These are phyloP conservation scores for Echinosophora koreensis DNA, from an alignment of 306 rosid genomes.

Conservation along the genomic window DNA sequence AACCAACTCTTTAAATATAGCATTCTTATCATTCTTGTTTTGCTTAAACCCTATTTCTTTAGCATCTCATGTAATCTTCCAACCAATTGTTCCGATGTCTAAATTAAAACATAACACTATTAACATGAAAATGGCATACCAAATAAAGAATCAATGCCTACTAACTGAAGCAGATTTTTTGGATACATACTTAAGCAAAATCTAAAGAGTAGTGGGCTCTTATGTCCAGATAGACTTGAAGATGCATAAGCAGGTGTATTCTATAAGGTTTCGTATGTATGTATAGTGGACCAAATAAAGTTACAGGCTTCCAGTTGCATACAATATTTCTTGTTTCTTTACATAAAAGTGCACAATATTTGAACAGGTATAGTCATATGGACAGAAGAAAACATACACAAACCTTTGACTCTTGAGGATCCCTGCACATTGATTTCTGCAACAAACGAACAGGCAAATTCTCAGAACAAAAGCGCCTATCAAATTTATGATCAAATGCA, in stretches of 20 bases:
- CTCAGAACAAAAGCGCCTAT: constrained; percentile 29
- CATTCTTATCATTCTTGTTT: constrained; percentile 32
- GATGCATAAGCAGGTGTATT: constrained; percentile 12
- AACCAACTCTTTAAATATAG: constrained; percentile 15
- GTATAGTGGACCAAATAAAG: constrained; percentile 18
- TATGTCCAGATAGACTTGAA: background rate
- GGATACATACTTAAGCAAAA: constrained; percentile 13
- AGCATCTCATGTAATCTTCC: constrained; percentile 21
- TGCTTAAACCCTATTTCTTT: constrained; percentile 27
- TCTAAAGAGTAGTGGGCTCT: constrained; percentile 17
- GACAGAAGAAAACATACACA: constrained; percentile 46
- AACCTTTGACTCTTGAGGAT: constrained; percentile 86
- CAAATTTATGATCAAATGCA: constrained; percentile 15
- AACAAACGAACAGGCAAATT: constrained; percentile 38
- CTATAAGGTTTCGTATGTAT: background rate
- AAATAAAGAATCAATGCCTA: constrained; percentile 2
- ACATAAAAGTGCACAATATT: constrained; percentile 6
- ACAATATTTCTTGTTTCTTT: constrained; percentile 8
- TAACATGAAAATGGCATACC: background rate
- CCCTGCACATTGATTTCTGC: constrained; percentile 89
- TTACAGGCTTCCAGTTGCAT: constrained; percentile 21
- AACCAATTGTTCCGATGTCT: background rate
- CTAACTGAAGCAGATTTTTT: constrained; percentile 9
- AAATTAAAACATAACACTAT: constrained; percentile 2
- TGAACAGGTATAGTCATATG: constrained; percentile 13